phyloP scores from a whole-genome alignment of 371 early-diverging fungal genomes.

The Mortierella sp. region DNA sequence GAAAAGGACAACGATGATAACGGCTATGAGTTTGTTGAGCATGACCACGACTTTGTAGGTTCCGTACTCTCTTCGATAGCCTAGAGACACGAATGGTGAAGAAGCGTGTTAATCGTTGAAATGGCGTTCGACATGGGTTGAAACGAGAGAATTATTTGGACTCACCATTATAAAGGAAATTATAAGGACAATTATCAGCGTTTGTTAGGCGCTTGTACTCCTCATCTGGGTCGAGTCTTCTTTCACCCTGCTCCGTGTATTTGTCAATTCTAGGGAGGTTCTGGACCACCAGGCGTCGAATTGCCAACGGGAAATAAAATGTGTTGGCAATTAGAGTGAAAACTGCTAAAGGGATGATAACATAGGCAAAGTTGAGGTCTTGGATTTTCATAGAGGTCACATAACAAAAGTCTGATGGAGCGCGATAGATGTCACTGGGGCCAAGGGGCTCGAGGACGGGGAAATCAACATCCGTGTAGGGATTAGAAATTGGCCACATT shows the following conservation, averaged over 20 bases:
- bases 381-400: slow-evolving; percentile 66
- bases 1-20: slow-evolving; percentile 59
- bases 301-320: slow-evolving; percentile 63
- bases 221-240: slow-evolving; percentile 39
- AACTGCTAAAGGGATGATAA: slow-evolving; percentile 62
- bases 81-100: slow-evolving; percentile 22
- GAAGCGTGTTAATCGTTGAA: not conserved
- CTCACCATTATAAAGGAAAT: slow-evolving; percentile 66
- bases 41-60: slow-evolving; percentile 64
- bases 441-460: slow-evolving; percentile 56
- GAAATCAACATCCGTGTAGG: slow-evolving; percentile 59
- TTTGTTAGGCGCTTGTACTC: slow-evolving; percentile 62
- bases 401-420: slow-evolving; percentile 63
- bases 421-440: slow-evolving; percentile 47
- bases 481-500: slow-evolving; percentile 69
- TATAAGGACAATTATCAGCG: slow-evolving; percentile 64
- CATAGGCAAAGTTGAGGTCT: slow-evolving; percentile 62
- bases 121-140: not conserved
- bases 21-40: slow-evolving; percentile 63
- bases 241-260: slow-evolving; percentile 58
- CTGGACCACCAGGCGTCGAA: slow-evolving; percentile 52
- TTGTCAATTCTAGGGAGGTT: slow-evolving; percentile 57
- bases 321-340: slow-evolving; percentile 46
- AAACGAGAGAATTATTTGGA: not conserved
- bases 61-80: slow-evolving; percentile 59